Base-by-base conservation (phyloP, 139 green algal species). In the Coelastrella sp. region DNA sequence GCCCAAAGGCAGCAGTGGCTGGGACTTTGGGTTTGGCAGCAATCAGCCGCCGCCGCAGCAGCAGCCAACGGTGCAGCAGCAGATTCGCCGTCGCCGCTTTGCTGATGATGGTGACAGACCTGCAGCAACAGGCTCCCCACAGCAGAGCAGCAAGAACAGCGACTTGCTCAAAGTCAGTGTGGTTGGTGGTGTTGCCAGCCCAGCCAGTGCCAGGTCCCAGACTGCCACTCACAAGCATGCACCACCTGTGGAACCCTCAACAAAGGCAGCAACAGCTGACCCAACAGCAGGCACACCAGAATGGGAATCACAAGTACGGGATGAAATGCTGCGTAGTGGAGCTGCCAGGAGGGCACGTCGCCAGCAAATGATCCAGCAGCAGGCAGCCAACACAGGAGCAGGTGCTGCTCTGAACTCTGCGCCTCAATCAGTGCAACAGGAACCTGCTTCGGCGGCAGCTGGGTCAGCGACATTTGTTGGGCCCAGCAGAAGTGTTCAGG, bases 271-370 rank as follows among this genome's bases (percentile, higher is more conserved):
- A 78, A 6, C 9, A n/a, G 35, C 6, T 82, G 84, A 7, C 7
- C 84, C 68, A n/a, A 66, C 19, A 12, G 84, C 82, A 35, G 68
- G 84, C 8, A 81, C 8, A 20, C 84, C 84, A 58, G 84, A 88
- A 68, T 88, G 84, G 84, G 68, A 88, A 49, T 66, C 66, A 4
- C 19, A 70, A 19, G 27, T 57, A 0, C 66, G 68, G 7, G 49
- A 25, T 15, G 84, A 88, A 66, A 80, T 88, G 68, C 7, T 88
- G 68, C 15, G 22, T 6, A 81, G 63, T 17, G 84, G 58, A 9
- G 84, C 84, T n/a, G 84, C 84, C 22, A 88, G 84, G 49, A 66
- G 84, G 20, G 84, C 84, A 8, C 22, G 84, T 66, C 66, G 66
- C 7, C 84, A 82, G 25, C 68, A 80, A 66, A 57, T 72, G 84